Evolutionary conservation across 768 basidiomycete genomes (phyloP).

Genomic region (Lentinus brumalis): DNA sequence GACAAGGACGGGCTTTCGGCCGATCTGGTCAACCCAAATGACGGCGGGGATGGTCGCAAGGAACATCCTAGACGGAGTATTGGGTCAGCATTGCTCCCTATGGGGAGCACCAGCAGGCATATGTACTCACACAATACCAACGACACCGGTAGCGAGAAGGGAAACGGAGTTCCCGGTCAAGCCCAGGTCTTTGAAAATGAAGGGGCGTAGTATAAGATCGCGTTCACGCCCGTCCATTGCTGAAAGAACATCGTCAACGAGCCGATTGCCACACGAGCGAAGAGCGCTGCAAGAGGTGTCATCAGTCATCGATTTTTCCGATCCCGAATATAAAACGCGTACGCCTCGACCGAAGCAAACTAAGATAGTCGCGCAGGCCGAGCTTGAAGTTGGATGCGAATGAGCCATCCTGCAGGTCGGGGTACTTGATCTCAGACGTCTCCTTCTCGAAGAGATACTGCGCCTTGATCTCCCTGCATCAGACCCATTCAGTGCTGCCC

Average conservation of each 20-base stretch:
- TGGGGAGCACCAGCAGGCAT: background rate
- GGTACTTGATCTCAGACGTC: conserved; percentile 55
- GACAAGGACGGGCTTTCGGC: conserved; percentile 71
- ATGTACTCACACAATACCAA: conserved; percentile 67
- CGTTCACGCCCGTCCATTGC: conserved; percentile 82
- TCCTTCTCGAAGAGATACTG: conserved; percentile 76
- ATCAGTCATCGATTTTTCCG: background rate
- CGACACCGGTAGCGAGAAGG: conserved; percentile 67
- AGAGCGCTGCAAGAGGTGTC: conserved; percentile 42
- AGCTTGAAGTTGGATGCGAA: conserved; percentile 61
- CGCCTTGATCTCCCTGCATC: conserved; percentile 65
- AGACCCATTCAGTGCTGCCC: background rate
- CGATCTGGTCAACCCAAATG: conserved; percentile 76
- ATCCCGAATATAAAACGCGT: background rate
- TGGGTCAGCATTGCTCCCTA: background rate
- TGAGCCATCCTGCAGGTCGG: conserved; percentile 64
- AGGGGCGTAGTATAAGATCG: conserved; percentile 75
- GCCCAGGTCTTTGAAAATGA: conserved; percentile 64
- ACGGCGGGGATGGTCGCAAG: conserved; percentile 80
- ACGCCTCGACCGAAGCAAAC: conserved; percentile 57
- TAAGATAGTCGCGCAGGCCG: conserved; percentile 59
- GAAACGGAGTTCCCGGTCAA: conserved; percentile 61
- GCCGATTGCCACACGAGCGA: conserved; percentile 65
- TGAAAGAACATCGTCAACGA: conserved; percentile 78
- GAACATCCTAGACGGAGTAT: conserved; percentile 54